Conservation (phyloP, 2,329 filamentous ascomycete species). For the Neofusicoccum laricinum region DNA sequence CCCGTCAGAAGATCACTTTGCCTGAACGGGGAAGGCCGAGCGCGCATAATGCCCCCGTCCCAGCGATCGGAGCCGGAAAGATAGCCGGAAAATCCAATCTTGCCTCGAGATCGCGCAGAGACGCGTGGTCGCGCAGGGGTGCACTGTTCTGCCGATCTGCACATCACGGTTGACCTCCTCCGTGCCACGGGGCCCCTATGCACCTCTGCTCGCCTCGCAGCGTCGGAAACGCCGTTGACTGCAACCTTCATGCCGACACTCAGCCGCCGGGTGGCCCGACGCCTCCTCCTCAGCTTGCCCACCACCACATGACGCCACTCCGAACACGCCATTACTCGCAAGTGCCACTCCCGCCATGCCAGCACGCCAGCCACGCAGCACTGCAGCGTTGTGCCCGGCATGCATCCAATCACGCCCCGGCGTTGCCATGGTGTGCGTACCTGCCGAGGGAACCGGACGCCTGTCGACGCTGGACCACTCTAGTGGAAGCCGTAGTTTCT, state of each 20-base stretch:
- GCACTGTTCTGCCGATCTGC: background rate
- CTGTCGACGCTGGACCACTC: background rate
- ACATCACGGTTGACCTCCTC: background rate
- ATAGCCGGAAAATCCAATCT: background rate
- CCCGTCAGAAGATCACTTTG: background rate
- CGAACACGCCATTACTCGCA: background rate
- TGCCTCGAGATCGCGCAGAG: background rate
- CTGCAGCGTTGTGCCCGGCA: no score
- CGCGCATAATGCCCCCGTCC: background rate
- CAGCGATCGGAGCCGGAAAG: background rate
- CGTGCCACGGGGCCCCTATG: no score
- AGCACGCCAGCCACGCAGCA: background rate
- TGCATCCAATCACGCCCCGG: background rate
- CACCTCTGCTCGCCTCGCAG: background rate
- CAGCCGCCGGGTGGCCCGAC: background rate
- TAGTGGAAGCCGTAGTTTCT: background rate
- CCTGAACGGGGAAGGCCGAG: background rate
- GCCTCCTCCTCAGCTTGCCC: background rate
- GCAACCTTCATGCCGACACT: background rate
- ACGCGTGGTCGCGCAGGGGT: background rate
- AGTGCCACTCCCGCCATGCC: background rate
- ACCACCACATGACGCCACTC: background rate
- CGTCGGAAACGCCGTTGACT: background rate
- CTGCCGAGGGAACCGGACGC: slow-evolving; percentile 1
- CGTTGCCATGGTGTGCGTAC: background rate